Base-by-base conservation (phyloP, 2,329 filamentous ascomycete species). In the Diplodia intermedia region DNA sequence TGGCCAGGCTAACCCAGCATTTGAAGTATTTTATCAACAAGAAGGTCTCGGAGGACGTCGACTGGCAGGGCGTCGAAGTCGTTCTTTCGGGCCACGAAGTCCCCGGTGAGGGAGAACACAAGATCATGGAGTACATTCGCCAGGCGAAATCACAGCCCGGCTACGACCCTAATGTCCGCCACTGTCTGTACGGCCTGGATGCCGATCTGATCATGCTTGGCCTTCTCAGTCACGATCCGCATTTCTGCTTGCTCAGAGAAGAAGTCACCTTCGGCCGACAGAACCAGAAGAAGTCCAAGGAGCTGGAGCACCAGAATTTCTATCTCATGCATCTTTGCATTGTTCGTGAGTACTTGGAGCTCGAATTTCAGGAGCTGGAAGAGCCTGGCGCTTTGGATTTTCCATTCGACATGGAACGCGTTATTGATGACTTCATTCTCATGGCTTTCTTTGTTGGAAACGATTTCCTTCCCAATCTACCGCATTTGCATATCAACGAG, bases 401-500 rank as follows among this genome's bases (percentile, higher is more conserved):
- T 74, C 84, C 88, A 60, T 99, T 96, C 77, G 91, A 99, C 76
- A 90, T 99, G 86, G 95, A 99, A 83, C 89, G 91, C 71, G 89
- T 99, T 76, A 98, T 99, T 82, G 95, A 99, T 78, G 95, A 99
- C 84, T 99, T 99, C 80, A 98, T 99, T 77, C 87, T 99, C 70
- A 97, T 99, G 93, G 94, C 94, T 57, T 99, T 99, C 83, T 99
- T 99, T 79, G 93, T 99, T 75, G 95, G 95, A 77, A 99, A 99
- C 80, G 95, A 99, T 86, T 99, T 99, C 82, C 86, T 99, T 79
- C 95, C 95, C 3, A 97, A 99, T 80, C 85, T 99, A 69, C 96
- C 96, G 5, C 92, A 96, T 76, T 82, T 99, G 71, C 95, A 99
- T 80, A 99, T 99, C 81, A 99, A 99, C 80, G 96, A 99, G 80